Conservation (phyloP, 495 filamentous ascomycete species). For the Clavariopsis aquatica region DNA sequence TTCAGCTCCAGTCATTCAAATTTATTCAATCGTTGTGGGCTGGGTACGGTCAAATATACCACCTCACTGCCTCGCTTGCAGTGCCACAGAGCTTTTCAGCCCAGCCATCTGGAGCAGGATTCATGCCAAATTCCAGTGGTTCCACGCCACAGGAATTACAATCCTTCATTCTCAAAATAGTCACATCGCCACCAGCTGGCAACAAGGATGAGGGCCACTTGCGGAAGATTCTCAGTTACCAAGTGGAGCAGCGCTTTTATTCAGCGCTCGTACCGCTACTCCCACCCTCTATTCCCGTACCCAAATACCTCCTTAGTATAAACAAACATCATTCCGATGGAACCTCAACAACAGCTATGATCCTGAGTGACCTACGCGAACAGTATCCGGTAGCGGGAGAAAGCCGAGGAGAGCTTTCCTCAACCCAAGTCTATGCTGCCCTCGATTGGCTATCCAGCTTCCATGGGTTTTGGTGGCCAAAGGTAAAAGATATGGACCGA, state of each 20-base stretch:
- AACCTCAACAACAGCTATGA: slow-evolving; percentile 36
- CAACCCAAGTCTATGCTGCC: slow-evolving; percentile 41
- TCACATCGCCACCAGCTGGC: slow-evolving; percentile 38
- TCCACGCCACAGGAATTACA: slow-evolving; percentile 16
- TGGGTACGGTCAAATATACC: slow-evolving; percentile 50
- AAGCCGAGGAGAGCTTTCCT: slow-evolving; percentile 8
- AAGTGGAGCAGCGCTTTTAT: slow-evolving; percentile 54
- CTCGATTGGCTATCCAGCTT: slow-evolving; percentile 49
- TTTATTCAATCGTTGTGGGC: slow-evolving; percentile 46
- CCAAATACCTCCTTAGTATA: slow-evolving; percentile 41
- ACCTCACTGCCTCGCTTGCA: slow-evolving; percentile 41
- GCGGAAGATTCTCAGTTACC: slow-evolving; percentile 53
- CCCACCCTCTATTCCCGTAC: slow-evolving; percentile 36
- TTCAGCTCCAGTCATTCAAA: slow-evolving; percentile 25
- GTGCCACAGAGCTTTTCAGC: slow-evolving; percentile 16
- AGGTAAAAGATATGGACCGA: slow-evolving; percentile 23
- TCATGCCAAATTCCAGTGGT: slow-evolving; percentile 12
- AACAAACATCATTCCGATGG: slow-evolving; percentile 36
- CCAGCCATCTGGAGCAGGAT: slow-evolving; percentile 16
- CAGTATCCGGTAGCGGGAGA: slow-evolving; percentile 26
- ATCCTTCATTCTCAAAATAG: slow-evolving; percentile 48
- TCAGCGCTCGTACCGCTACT: slow-evolving; percentile 42
- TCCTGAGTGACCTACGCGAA: slow-evolving; percentile 43
- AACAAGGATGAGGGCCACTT: slow-evolving; percentile 47
- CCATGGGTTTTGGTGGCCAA: slow-evolving; percentile 46